Percentiles rank a stretch among this genome's conserved stretches.
phyloP scores from a whole-genome alignment of 208 protist species.

The Leishmania martiniquensis region DNA sequence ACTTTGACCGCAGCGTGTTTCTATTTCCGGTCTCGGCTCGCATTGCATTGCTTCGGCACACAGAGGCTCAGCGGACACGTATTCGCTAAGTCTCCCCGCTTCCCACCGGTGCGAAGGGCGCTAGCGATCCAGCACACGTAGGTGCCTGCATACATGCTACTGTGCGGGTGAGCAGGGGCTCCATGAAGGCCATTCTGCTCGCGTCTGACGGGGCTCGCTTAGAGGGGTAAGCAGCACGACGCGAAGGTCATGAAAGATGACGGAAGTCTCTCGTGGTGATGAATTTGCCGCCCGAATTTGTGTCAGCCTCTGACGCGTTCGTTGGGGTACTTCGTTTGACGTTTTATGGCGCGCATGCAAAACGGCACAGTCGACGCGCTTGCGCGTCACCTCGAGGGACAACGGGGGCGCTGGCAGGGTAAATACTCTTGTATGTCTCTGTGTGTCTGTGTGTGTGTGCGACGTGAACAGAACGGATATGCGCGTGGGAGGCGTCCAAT shows the following conservation, averaged over 20 bases:
- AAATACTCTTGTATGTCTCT: too few relatives aligned
- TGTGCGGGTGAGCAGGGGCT: not conserved
- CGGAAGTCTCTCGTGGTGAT: not conserved
- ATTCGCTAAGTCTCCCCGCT: not conserved
- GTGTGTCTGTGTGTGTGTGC: too few relatives aligned
- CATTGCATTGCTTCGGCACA: constrained; percentile 40
- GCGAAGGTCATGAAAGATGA: not conserved
- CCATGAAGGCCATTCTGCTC: not conserved
- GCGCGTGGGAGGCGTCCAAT: not conserved
- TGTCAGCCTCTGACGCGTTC: not conserved
- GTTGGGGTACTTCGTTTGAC: not conserved
- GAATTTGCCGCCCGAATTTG: not conserved
- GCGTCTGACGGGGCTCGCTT: not conserved
- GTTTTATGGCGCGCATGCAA: not conserved
- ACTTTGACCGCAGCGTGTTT: constrained; percentile 64
- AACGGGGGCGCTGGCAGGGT: too few relatives aligned
- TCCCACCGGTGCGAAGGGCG: not conserved
- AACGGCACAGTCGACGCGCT: not conserved
- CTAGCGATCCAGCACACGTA: too few relatives aligned
- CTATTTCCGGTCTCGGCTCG: constrained; percentile 57
- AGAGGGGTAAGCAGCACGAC: not conserved
- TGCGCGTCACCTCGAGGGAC: not conserved
- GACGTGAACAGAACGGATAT: not conserved
- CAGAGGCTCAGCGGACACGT: constrained; percentile 12
- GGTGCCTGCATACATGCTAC: not conserved